A percentile compares a stretch with the other conserved stretches of the same genome.
These are phyloP conservation scores for Blastobotrys chiropterorum DNA, from an alignment of 805 yeast species.

Conservation along the genomic window DNA sequence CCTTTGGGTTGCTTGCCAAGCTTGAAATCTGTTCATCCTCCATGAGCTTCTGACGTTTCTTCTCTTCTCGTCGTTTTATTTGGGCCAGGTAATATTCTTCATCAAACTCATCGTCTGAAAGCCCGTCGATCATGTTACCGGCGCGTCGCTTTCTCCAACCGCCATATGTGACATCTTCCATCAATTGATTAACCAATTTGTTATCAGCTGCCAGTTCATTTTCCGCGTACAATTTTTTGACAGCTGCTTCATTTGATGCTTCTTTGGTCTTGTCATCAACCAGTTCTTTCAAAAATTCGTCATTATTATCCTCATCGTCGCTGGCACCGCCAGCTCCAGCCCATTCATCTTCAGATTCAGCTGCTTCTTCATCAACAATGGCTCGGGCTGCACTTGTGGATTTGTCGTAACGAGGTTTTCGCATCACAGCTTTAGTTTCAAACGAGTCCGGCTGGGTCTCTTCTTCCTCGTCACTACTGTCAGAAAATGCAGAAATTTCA, in stretches of 20 bases:
- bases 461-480: background rate
- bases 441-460: background rate
- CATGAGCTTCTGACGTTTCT: constrained; percentile 15
- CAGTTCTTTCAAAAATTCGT: constrained; percentile 17
- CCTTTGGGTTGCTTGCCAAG: constrained; percentile 19
- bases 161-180: constrained; percentile 24
- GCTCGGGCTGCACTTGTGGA: constrained; percentile 10
- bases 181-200: constrained; percentile 18
- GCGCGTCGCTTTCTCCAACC: constrained; percentile 19
- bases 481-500: background rate
- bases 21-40: constrained; percentile 19
- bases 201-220: constrained; percentile 18
- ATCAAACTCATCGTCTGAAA: constrained; percentile 11
- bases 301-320: constrained; percentile 19
- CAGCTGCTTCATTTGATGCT: constrained; percentile 9
- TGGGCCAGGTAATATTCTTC: constrained; percentile 13
- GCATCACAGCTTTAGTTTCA: background rate
- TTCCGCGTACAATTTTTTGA: constrained; percentile 18
- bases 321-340: constrained; percentile 27
- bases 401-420: constrained; percentile 9
- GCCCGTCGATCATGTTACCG: constrained; percentile 12
- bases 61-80: constrained; percentile 15
- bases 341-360: constrained; percentile 27
- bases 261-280: constrained; percentile 21
- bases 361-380: constrained; percentile 24